Conservation (phyloP, 169 alveolate genomes). For the Miamiensis avidus region DNA sequence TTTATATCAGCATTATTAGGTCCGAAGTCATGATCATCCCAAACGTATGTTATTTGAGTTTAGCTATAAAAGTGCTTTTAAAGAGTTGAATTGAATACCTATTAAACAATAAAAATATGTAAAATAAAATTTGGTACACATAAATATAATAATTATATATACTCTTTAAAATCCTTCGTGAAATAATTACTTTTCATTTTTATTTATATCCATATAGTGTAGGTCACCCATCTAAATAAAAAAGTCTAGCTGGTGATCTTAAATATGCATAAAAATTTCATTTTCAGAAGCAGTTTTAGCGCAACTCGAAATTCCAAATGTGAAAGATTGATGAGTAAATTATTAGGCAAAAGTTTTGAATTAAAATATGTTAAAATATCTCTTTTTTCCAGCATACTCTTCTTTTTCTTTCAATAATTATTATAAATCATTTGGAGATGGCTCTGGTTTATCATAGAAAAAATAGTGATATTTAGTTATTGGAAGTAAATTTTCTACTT, state of each 20-base stretch:
- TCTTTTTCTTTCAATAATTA: too few species aligned
- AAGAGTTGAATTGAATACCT: not conserved
- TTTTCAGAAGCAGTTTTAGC: not conserved
- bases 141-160: too few species aligned
- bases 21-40: not conserved
- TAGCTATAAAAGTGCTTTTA: not conserved
- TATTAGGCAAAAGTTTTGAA: not conserved
- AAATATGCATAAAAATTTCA: too few species aligned
- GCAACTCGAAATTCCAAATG: not conserved
- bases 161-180: not conserved
- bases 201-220: not conserved
- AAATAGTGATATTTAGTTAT: not conserved
- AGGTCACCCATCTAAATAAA: not conserved
- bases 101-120: too few species aligned
- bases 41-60: not conserved
- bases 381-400: too few species aligned
- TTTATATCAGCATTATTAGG: not conserved
- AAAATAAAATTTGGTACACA: too few species aligned
- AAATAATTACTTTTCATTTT: too few species aligned
- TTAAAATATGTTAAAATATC: too few species aligned
- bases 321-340: not conserved
- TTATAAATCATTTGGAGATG: too few species aligned
- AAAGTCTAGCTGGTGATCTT: not conserved
- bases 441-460: too few species aligned
- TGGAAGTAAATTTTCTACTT: not conserved